Conservation (phyloP, 164 flowering plant species). For the Liriodendron chinense region DNA sequence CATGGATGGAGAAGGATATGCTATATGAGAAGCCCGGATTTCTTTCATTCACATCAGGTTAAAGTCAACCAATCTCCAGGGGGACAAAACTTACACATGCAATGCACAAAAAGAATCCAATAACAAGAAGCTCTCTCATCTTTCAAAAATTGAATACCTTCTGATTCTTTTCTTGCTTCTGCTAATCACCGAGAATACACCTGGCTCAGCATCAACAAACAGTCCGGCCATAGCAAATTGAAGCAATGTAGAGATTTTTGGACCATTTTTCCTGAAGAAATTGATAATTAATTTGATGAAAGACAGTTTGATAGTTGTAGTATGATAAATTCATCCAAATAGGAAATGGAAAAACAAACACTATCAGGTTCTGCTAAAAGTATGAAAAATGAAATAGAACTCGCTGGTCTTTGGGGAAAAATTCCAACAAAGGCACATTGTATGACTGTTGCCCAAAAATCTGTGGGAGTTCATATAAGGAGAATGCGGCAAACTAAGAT, state of each 20-base stretch:
- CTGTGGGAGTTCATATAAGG: too few relatives aligned
- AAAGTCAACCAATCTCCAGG: slow-evolving; percentile 1
- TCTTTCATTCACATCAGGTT: slow-evolving; percentile 9
- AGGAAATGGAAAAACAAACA: background rate
- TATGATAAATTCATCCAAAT: background rate
- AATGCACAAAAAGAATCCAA: background rate
- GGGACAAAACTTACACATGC: slow-evolving; percentile 2
- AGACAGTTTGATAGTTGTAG: background rate
- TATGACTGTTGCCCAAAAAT: too few relatives aligned
- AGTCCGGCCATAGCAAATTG: slow-evolving; percentile 74
- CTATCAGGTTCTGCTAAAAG: background rate
- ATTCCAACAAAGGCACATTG: too few relatives aligned
- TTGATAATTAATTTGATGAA: background rate
- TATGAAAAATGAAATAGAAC: too few relatives aligned
- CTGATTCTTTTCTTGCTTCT: slow-evolving; percentile 1
- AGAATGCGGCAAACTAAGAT: too few relatives aligned
- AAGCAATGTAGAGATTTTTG: slow-evolving; percentile 73
- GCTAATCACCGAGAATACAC: slow-evolving; percentile 5
- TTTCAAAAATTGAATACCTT: slow-evolving; percentile 19
- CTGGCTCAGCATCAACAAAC: slow-evolving; percentile 36
- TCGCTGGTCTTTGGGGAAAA: too few relatives aligned
- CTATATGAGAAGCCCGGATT: slow-evolving; percentile 1
- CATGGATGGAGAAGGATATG: background rate
- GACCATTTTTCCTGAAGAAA: slow-evolving; percentile 76
- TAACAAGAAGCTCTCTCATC: slow-evolving; percentile 5